A percentile compares a stretch with the other conserved stretches of the same genome.
phyloP scores from a whole-genome alignment of 108 stramenopile genomes.

The Cylindrotheca fusiformis region DNA sequence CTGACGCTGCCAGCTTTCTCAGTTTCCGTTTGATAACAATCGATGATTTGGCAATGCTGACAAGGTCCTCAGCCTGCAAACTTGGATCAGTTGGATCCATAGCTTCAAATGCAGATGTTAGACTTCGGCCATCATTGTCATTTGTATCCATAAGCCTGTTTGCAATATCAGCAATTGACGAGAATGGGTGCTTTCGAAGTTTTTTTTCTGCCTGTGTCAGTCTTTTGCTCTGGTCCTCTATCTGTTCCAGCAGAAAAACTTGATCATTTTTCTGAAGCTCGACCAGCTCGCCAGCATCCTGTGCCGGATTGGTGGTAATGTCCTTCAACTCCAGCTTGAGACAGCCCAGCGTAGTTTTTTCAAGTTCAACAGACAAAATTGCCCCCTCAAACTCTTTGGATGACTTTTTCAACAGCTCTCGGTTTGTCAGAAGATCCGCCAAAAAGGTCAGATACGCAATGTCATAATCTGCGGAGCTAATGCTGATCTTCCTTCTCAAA shows the following conservation, averaged over 20 bases:
- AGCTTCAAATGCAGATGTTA: slow-evolving; percentile 6
- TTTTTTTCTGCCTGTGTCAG: slow-evolving; percentile 42
- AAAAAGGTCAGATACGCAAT: slow-evolving; percentile 15
- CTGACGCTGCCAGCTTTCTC: slow-evolving; percentile 30
- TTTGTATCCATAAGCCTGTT: slow-evolving; percentile 54
- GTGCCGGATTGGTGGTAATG: neutral
- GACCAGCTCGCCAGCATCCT: slow-evolving; percentile 4
- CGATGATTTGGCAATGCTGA: slow-evolving; percentile 42
- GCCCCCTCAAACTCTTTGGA: slow-evolving; percentile 54
- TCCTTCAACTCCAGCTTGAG: slow-evolving; percentile 51
- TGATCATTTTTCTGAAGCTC: slow-evolving; percentile 35
- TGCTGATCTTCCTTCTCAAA: slow-evolving; percentile 38
- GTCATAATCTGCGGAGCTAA: slow-evolving; percentile 25
- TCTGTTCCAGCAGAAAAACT: slow-evolving; percentile 42
- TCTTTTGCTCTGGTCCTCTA: slow-evolving; percentile 57
- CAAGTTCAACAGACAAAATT: slow-evolving; percentile 51
- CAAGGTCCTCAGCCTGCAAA: slow-evolving; percentile 29
- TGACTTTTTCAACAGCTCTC: slow-evolving; percentile 64
- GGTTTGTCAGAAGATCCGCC: slow-evolving; percentile 54
- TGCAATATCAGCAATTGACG: slow-evolving; percentile 48
- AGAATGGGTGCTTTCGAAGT: slow-evolving; percentile 46
- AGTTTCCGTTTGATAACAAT: slow-evolving; percentile 37
- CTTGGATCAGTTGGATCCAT: slow-evolving; percentile 1
- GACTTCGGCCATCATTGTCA: slow-evolving; percentile 14
- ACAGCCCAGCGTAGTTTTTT: slow-evolving; percentile 56